Percentiles rank a stretch among this genome's conserved stretches.
phyloP scores from a whole-genome alignment of 805 yeast genomes.

The Sugiyamaella boreocaroliniensis region DNA sequence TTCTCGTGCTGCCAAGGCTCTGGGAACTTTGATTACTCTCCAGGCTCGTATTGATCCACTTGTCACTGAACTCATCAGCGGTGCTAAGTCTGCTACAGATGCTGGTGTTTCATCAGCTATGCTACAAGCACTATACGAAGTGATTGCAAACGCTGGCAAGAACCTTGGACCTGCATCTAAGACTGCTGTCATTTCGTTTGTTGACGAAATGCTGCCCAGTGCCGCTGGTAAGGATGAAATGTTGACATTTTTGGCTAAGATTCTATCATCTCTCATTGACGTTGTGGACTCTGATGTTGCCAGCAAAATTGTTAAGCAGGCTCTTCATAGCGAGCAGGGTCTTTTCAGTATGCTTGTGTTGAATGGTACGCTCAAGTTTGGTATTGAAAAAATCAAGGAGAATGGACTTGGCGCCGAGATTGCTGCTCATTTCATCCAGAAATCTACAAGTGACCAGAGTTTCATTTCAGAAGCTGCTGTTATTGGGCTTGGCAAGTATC shows the following conservation, averaged over 20 bases:
- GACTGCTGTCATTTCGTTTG: conserved; percentile 57
- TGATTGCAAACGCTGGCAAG: conserved; percentile 69
- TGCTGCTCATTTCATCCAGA: conserved; percentile 41
- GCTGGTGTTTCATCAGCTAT: conserved; percentile 68
- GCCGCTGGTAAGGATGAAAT: conserved; percentile 4
- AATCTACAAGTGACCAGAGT: conserved; percentile 38
- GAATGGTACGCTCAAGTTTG: conserved; percentile 73
- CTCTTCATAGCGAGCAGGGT: conserved; percentile 12
- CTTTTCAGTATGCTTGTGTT: conserved; percentile 51
- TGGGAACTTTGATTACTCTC: conserved; percentile 79
- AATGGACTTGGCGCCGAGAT: conserved; percentile 47
- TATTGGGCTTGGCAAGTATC: conserved; percentile 73
- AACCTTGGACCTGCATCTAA: conserved; percentile 73
- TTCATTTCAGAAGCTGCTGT: conserved; percentile 70
- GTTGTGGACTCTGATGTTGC: conserved; percentile 37
- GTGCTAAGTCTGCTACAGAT: conserved; percentile 60
- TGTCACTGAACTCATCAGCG: conserved; percentile 69
- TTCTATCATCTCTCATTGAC: conserved; percentile 70
- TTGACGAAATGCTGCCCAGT: conserved; percentile 43
- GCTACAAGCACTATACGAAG: conserved; percentile 77
- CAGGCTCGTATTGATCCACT: conserved; percentile 94
- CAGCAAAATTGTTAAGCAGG: conserved; percentile 24
- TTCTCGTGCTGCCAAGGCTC: conserved; percentile 78
- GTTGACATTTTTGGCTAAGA: conserved; percentile 57
- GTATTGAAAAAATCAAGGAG: conserved; percentile 57